Evolutionary conservation across 106 monocot genomes (phyloP), one percentile per base, ranked within the genome.

Genomic region (Dioscorea alata): DNA sequence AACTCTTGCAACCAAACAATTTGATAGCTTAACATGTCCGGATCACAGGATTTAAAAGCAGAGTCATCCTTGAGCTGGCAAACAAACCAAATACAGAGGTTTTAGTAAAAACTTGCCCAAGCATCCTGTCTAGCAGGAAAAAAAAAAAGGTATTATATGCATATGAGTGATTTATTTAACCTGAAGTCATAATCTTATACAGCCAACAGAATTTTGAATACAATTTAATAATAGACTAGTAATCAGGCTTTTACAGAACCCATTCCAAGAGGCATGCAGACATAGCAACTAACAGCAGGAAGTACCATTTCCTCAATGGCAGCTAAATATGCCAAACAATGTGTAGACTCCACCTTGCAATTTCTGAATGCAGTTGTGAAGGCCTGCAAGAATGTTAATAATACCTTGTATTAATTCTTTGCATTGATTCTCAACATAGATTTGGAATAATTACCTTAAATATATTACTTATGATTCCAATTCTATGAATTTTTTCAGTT

Each of bases 351-450:
- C 77, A 81, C 85, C 65, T 81, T 85, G 73, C 88, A 86, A 72
- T 79, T 74, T 70, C 69, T 66, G 74, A 81, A 95, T 51, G 85
- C 78, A 75, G n/a, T 16, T 67, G 90, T 85, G 75, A 95, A 91
- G 23, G 83, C 88, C 94, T 94, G 84, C 64, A 77, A 33, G 57
- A 33, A 59, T 49, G 71, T 33, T 17, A 8, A 65, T 25, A 61
- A 23, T 28, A 28, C 60, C 34, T 69, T 57, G 63, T 57, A 73
- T 59, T 13, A 20, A 54, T 9, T n/a, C 8, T 53, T 35, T 17
- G 19, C 24, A 12, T 42, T 13, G 65, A 56, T 23, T 57, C 49
- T 20, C 24, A 33, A 18, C 28, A 74, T 42, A 42, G 42, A 42
- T 42, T 10, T 42, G 6, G 42, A 42, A 42, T 10, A 42, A 42